Percentiles rank a stretch among this genome's conserved stretches.
phyloP scores from a whole-genome alignment of 768 basidiomycete species.

The Russula compacta region DNA sequence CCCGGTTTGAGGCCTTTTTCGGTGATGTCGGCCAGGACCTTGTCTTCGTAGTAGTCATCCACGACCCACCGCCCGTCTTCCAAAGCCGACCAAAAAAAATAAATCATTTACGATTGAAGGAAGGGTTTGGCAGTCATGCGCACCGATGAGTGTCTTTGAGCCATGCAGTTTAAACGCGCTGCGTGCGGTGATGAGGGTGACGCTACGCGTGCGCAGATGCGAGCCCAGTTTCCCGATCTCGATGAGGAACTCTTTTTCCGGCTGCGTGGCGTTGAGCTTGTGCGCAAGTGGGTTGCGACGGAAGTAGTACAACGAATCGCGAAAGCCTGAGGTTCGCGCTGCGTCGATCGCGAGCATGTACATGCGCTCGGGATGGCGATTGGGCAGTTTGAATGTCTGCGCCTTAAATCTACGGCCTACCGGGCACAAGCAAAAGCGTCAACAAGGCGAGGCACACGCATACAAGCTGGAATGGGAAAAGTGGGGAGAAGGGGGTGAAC shows the following conservation, averaged over 20 bases:
- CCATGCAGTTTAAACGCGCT: conserved; percentile 95
- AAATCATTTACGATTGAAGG: not conserved
- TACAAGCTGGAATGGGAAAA: not conserved
- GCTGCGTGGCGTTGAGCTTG: conserved; percentile 83
- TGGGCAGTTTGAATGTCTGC: conserved; percentile 77
- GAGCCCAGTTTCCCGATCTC: conserved; percentile 78
- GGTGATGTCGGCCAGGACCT: conserved; percentile 63
- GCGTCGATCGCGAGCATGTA: conserved; percentile 99
- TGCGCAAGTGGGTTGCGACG: conserved; percentile 82
- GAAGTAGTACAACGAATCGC: conserved; percentile 98
- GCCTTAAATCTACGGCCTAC: conserved; percentile 85
- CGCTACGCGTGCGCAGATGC: conserved; percentile 82
- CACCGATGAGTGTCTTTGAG: conserved; percentile 80
- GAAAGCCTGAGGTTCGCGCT: conserved; percentile 89
- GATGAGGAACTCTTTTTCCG: conserved; percentile 91
- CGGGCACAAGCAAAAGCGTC: not conserved
- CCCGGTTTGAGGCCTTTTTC: conserved; percentile 78
- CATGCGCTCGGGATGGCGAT: conserved; percentile 70
- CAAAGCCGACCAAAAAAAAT: not conserved
- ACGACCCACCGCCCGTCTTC: conserved; percentile 86
- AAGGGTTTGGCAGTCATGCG: not conserved
- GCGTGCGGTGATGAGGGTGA: conserved; percentile 86
- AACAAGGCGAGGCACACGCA: not conserved
- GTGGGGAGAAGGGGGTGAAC: not conserved
- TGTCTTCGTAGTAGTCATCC: conserved; percentile 95